These are phyloP conservation scores for Phaeosphaeria sp. DNA, from an alignment of 2,329 filamentous ascomycete species.

Conservation along the genomic window DNA sequence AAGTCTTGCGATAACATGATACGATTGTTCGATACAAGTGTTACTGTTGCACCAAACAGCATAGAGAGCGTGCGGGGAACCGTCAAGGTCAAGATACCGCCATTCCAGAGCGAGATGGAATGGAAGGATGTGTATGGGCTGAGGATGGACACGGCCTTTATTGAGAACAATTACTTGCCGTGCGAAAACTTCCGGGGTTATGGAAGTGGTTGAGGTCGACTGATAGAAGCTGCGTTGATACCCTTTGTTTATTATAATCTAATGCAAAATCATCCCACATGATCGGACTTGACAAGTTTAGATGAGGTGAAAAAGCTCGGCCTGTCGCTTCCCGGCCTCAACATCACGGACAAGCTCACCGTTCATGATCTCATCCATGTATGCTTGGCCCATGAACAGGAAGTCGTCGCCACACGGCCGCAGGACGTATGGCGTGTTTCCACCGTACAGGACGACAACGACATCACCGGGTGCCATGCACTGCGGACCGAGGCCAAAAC, in stretches of 20 bases:
- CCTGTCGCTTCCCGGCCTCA: not conserved
- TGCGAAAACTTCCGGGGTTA: conserved; percentile 43
- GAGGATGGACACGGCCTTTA: conserved; percentile 47
- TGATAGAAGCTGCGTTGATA: not conserved
- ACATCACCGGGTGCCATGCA: not conserved
- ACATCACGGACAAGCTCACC: not conserved
- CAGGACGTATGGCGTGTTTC: not conserved
- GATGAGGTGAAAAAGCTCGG: not conserved
- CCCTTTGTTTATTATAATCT: not conserved
- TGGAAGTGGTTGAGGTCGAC: not conserved
- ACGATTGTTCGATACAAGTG: conserved; percentile 55
- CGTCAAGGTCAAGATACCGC: conserved; percentile 35
- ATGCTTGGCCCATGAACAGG: not conserved
- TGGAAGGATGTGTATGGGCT: conserved; percentile 44
- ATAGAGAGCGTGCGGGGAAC: conserved; percentile 45
- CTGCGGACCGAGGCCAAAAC: not conserved
- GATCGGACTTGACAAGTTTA: not conserved
- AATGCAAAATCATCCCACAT: not conserved
- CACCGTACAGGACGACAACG: not conserved
- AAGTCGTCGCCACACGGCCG: not conserved
- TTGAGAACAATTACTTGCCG: conserved; percentile 49
- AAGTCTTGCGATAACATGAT: conserved; percentile 54
- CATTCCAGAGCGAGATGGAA: conserved; percentile 36
- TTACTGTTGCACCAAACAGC: conserved; percentile 42
- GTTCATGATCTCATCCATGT: not conserved